These are phyloP conservation scores for Quercus cerris DNA, from an alignment of 306 rosid genomes.

Conservation along the genomic window DNA sequence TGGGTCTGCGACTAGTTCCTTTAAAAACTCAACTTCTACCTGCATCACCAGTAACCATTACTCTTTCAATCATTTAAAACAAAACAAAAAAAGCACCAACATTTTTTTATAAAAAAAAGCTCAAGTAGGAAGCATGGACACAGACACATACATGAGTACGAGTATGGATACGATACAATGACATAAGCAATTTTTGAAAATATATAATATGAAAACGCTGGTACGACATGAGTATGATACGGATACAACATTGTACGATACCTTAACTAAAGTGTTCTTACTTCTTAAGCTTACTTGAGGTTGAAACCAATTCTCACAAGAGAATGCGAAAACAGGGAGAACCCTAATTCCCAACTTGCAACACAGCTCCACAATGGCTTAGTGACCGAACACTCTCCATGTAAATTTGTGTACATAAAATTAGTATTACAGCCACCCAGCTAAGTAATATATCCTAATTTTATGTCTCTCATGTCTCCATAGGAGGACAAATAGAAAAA, in stretches of 20 bases:
- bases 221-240: no score
- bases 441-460: neutral
- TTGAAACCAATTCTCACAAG: constrained; percentile 64
- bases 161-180: no score
- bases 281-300: constrained; percentile 34
- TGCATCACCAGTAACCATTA: neutral
- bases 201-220: no score
- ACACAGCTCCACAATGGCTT: constrained; percentile 38
- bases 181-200: no score
- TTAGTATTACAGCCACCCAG: neutral
- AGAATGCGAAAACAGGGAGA: constrained; percentile 58
- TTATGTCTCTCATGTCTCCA: neutral
- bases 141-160: neutral
- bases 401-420: neutral
- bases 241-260: no score
- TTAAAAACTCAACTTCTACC: constrained; percentile 59
- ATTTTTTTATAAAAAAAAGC: no score
- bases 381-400: constrained; percentile 16
- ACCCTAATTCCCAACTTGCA: constrained; percentile 54
- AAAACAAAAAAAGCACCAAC: no score
- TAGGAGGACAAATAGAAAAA: neutral
- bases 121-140: no score
- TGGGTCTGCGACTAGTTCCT: constrained; percentile 11
- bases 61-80: no score
- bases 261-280: no score